Evolutionary conservation across 2,329 filamentous ascomycete species (phyloP).

Genomic region (Exophiala phaeomuriformis): DNA sequence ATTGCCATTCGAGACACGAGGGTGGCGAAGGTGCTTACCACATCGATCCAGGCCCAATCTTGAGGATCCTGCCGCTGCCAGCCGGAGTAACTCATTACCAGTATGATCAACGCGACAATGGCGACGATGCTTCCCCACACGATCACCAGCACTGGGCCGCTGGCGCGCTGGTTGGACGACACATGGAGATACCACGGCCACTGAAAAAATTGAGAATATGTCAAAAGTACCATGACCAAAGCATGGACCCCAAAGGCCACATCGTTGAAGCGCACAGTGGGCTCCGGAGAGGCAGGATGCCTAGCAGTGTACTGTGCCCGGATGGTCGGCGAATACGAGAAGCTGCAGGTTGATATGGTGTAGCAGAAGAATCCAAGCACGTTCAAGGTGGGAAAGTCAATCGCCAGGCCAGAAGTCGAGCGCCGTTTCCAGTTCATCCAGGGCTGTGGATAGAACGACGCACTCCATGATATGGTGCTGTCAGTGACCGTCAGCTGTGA

Average conservation of each 20-base stretch:
- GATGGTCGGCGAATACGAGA: slow-evolving; percentile 72
- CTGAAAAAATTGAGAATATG: slow-evolving; percentile 69
- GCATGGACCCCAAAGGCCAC: slow-evolving; percentile 81
- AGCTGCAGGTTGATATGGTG: slow-evolving; percentile 62
- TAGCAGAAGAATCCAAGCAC: slow-evolving; percentile 61
- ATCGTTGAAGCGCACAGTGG: slow-evolving; percentile 85
- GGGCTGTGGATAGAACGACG: slow-evolving; percentile 88
- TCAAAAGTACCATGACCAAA: slow-evolving; percentile 61
- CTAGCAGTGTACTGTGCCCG: slow-evolving; percentile 76
- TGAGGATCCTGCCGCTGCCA: slow-evolving; percentile 41
- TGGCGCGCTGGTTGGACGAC: slow-evolving; percentile 47
- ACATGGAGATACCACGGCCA: slow-evolving; percentile 68
- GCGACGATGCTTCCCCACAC: slow-evolving; percentile 58
- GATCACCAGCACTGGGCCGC: slow-evolving; percentile 60
- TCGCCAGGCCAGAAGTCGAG: slow-evolving; percentile 73
- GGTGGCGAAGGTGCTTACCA: slow-evolving; percentile 39
- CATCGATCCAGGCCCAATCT: slow-evolving; percentile 58
- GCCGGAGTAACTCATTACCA: slow-evolving; percentile 39
- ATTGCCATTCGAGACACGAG: slow-evolving; percentile 28
- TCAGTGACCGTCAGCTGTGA: neutral
- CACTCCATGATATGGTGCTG: slow-evolving; percentile 62
- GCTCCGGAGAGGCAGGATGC: slow-evolving; percentile 63
- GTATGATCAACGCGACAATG: slow-evolving; percentile 31
- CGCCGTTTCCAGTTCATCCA: slow-evolving; percentile 69
- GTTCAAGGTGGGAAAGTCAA: slow-evolving; percentile 74